phyloP scores from a whole-genome alignment of 257 asterid genomes.

The Nicotiana noctiflora region DNA sequence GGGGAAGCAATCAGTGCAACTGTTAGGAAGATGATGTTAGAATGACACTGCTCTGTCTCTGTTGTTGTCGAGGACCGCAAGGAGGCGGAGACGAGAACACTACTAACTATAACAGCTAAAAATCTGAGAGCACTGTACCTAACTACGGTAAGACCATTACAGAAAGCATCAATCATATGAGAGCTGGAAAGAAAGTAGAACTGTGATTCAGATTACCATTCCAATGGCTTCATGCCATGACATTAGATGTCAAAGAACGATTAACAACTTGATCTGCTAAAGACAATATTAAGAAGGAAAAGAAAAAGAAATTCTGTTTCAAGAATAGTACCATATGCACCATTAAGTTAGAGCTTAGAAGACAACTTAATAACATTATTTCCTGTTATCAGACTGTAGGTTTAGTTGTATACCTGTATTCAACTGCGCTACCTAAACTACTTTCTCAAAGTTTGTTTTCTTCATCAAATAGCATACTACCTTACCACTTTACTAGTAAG shows the following conservation, averaged over 20 bases:
- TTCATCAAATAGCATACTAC: background rate
- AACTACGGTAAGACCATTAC: background rate
- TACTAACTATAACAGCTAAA: background rate
- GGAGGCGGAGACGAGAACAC: too few relatives aligned
- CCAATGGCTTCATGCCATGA: background rate
- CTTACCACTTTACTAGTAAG: background rate
- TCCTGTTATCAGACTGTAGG: background rate
- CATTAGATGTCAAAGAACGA: background rate
- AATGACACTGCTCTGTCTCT: too few relatives aligned
- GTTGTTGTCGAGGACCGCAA: too few relatives aligned
- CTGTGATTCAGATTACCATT: background rate
- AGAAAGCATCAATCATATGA: background rate
- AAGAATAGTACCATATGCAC: background rate
- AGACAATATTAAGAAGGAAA: background rate
- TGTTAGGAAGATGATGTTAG: too few relatives aligned
- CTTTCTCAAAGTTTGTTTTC: too few relatives aligned
- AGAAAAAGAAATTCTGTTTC: background rate
- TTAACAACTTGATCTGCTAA: background rate
- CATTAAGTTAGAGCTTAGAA: too few relatives aligned
- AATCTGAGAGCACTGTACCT: background rate
- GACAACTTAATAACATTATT: background rate
- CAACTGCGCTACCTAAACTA: too few relatives aligned
- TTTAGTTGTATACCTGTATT: background rate
- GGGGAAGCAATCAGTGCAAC: too few relatives aligned
- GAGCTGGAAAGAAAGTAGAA: background rate